phyloP scores from a whole-genome alignment of 768 basidiomycete species.

The Suillus fuscotomentosus region DNA sequence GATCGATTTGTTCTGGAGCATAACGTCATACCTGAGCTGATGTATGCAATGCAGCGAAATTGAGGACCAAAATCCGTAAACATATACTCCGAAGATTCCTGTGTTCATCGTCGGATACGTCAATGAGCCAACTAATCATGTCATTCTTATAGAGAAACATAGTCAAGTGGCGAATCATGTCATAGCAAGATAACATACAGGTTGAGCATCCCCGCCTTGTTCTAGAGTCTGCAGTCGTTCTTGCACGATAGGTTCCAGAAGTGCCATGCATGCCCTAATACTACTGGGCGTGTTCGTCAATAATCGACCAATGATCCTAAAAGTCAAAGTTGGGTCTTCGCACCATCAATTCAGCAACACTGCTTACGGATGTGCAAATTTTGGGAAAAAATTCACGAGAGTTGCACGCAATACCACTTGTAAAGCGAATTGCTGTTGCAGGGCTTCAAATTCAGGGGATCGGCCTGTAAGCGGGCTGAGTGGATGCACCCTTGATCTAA shows the following conservation, averaged over 20 bases:
- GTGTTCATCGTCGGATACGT: constrained; percentile 25
- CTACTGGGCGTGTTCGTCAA: constrained; percentile 33
- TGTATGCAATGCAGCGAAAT: constrained; percentile 38
- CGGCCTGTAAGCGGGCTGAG: constrained; percentile 28
- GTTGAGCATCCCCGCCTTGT: constrained; percentile 30
- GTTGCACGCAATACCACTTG: constrained; percentile 31
- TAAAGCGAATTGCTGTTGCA: constrained; percentile 34
- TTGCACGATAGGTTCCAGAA: constrained; percentile 31
- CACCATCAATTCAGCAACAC: constrained; percentile 5
- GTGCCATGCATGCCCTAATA: constrained; percentile 26
- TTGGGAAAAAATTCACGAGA: constrained; percentile 34
- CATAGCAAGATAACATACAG: constrained; percentile 24
- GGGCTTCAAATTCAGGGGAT: constrained; percentile 33
- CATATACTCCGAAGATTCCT: constrained; percentile 28
- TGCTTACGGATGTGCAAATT: constrained; percentile 33
- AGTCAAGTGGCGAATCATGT: constrained; percentile 3
- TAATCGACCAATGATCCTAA: constrained; percentile 31
- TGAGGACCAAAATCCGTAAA: constrained; percentile 35
- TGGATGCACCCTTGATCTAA: background rate
- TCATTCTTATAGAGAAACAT: constrained; percentile 30
- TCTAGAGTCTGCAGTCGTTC: constrained; percentile 27
- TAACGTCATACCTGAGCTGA: constrained; percentile 25
- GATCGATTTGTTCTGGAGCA: background rate
- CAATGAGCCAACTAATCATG: constrained; percentile 41
- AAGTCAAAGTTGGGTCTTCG: constrained; percentile 14